Evolutionary conservation across 2,329 filamentous ascomycete species (phyloP).

Genomic region (Ophiostoma ips): DNA sequence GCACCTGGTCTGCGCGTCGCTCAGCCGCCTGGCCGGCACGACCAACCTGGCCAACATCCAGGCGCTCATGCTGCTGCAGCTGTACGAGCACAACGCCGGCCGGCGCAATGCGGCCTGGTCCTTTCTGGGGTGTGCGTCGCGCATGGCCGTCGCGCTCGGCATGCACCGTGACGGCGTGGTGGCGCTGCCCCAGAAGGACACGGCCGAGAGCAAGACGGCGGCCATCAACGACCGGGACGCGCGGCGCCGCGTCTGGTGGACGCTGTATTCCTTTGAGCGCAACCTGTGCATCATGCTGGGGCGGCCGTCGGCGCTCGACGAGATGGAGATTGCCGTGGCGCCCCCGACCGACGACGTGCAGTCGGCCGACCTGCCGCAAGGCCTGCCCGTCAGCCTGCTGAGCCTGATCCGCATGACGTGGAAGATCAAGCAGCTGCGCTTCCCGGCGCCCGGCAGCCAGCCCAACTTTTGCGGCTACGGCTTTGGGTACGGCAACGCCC

Average conservation of each 20-base stretch:
- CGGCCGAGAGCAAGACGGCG: background rate
- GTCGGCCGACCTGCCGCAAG: slow-evolving; percentile 7
- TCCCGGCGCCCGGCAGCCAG: slow-evolving; percentile 6
- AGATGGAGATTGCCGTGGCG: slow-evolving; percentile 21
- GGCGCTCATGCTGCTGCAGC: slow-evolving; percentile 26
- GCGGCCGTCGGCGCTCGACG: slow-evolving; percentile 28
- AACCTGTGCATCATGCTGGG: slow-evolving; percentile 25
- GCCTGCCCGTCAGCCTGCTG: slow-evolving; percentile 4
- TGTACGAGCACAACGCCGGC: slow-evolving; percentile 31
- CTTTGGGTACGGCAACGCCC: background rate
- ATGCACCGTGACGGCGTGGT: slow-evolving; percentile 22
- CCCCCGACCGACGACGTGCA: slow-evolving; percentile 19
- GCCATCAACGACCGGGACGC: slow-evolving; percentile 16
- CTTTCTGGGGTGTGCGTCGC: slow-evolving; percentile 27
- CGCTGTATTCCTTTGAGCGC: slow-evolving; percentile 23
- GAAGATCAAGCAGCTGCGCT: slow-evolving; percentile 11
- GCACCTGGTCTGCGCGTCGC: slow-evolving; percentile 9
- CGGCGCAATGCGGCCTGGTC: slow-evolving; percentile 28
- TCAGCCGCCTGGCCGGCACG: slow-evolving; percentile 10
- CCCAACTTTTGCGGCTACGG: background rate
- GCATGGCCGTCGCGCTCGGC: slow-evolving; percentile 30
- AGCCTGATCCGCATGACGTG: slow-evolving; percentile 10
- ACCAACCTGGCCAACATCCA: slow-evolving; percentile 27
- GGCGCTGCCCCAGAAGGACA: background rate
- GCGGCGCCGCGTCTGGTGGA: slow-evolving; percentile 22